phyloP scores from a whole-genome alignment of 306 rosid genomes.

The Vigna reflexopilosa region DNA sequence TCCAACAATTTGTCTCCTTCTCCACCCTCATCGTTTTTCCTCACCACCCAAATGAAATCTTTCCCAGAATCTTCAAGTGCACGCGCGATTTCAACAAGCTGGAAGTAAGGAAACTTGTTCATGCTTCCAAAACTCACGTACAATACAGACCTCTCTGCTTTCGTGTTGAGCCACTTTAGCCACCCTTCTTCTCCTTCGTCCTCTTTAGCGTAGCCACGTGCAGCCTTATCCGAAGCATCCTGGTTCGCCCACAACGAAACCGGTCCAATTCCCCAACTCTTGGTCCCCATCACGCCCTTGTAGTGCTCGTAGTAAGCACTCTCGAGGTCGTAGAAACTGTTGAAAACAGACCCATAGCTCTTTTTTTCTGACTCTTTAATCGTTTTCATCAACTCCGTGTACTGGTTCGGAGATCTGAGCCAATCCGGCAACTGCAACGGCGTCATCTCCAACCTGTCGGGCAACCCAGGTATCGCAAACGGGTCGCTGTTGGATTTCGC shows the following conservation, averaged over 20 bases:
- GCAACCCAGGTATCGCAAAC: conserved; percentile 44
- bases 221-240: conserved; percentile 44
- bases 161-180: conserved; percentile 48
- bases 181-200: conserved; percentile 42
- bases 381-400: conserved; percentile 31
- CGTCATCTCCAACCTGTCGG: conserved; percentile 47
- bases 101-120: conserved; percentile 43
- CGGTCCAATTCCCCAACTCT: conserved; percentile 54
- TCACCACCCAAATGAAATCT: conserved; percentile 45
- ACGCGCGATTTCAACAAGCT: conserved; percentile 43
- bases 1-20: conserved; percentile 25
- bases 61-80: conserved; percentile 41
- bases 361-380: conserved; percentile 44
- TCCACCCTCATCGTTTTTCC: conserved; percentile 30
- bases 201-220: conserved; percentile 37
- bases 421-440: conserved; percentile 51
- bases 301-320: conserved; percentile 44
- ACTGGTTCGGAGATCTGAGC: conserved; percentile 39
- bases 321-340: conserved; percentile 51
- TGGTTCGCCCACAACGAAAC: conserved; percentile 51
- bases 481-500: conserved; percentile 35
- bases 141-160: conserved; percentile 36
- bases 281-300: conserved; percentile 41
- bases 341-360: conserved; percentile 51
- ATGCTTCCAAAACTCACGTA: conserved; percentile 50